Evolutionary conservation across 495 filamentous ascomycete genomes (phyloP), one percentile per base, ranked within the genome.

Genomic region (Talaromyces thailandensis): DNA sequence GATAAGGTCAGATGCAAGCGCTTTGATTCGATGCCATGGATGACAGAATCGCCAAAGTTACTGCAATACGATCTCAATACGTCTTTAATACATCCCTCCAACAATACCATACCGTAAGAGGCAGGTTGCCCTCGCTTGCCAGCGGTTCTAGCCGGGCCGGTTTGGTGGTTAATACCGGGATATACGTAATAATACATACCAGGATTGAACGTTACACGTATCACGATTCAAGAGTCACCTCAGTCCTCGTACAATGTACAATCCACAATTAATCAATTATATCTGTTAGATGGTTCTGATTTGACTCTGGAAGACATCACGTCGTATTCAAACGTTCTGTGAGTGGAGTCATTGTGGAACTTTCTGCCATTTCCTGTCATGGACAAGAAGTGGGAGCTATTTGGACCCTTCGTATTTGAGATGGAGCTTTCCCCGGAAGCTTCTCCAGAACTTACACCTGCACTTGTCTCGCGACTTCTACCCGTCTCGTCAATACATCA

Each of bases 141-240:
- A 58, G 62, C 70, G 70, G 68, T 70, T 72, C 63, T 48, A 62
- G 43, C 68, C 70, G 70, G 67, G 53, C 59, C 59, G 59, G 59
- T 48, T 43, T 25, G 21, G 23, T 55, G 51, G 51, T 52, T 55
- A 55, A 55, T 55, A 25, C 51, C 51, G 51, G 51, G 26, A 26
- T 25, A 28, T 55, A 25, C 26, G 23, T 48, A 48, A 48, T 18
- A 2, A 48, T n/a, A 55, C 51, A 26, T 55, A 55, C 23, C 51
- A 14, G 11, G 2, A 4, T 48, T 16, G 51, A 55, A 26, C 26
- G 24, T 55, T 55, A 26, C 51, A 55, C 21, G 26, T 28, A 55
- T 26, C 51, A 55, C 26, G 23, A 55, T 28, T 25, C 18, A 52
- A 21, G 8, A 52, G n/a, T 52, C 23, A 55, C 11, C 26, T 55